phyloP scores from a whole-genome alignment of 2,329 filamentous ascomycete species.

The Domatiomyces globalis region DNA sequence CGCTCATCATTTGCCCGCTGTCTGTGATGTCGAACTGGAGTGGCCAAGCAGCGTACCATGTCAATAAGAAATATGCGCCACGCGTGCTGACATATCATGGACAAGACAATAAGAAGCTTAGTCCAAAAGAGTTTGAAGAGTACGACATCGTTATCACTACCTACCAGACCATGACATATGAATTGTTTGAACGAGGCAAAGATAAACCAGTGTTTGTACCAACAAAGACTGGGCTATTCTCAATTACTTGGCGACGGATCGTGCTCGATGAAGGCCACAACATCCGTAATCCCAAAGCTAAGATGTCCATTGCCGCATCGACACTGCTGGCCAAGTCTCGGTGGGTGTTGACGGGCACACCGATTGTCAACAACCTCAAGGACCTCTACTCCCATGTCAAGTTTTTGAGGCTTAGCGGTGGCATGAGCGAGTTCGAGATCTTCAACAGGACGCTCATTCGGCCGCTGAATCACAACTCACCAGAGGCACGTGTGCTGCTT shows the following conservation, averaged over 20 bases:
- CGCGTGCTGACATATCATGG: conserved; percentile 65
- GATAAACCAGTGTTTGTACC: conserved; percentile 30
- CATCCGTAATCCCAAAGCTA: conserved; percentile 64
- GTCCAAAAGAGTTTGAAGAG: conserved; percentile 41
- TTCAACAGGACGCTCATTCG: conserved; percentile 61
- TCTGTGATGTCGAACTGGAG: conserved; percentile 87
- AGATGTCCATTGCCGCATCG: conserved; percentile 54
- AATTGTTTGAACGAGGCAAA: conserved; percentile 41
- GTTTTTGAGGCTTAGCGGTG: conserved; percentile 62
- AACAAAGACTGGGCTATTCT: conserved; percentile 41
- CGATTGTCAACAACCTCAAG: conserved; percentile 68
- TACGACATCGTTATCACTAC: conserved; percentile 73
- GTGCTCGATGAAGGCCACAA: conserved; percentile 74
- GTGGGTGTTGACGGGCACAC: conserved; percentile 70
- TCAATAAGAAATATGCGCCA: conserved; percentile 48
- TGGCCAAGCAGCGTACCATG: conserved; percentile 60
- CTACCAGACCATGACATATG: conserved; percentile 60
- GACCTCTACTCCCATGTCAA: conserved; percentile 69
- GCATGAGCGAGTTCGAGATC: conserved; percentile 55
- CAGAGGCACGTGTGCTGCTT: conserved; percentile 48
- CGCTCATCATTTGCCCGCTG: conserved; percentile 67
- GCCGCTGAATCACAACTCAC: conserved; percentile 46
- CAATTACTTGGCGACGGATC: conserved; percentile 59
- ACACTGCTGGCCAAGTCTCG: conserved; percentile 54
- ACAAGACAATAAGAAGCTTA: conserved; percentile 40